Conservation (phyloP, 73 alveolate genomes). For the Uronychia binucleata region DNA sequence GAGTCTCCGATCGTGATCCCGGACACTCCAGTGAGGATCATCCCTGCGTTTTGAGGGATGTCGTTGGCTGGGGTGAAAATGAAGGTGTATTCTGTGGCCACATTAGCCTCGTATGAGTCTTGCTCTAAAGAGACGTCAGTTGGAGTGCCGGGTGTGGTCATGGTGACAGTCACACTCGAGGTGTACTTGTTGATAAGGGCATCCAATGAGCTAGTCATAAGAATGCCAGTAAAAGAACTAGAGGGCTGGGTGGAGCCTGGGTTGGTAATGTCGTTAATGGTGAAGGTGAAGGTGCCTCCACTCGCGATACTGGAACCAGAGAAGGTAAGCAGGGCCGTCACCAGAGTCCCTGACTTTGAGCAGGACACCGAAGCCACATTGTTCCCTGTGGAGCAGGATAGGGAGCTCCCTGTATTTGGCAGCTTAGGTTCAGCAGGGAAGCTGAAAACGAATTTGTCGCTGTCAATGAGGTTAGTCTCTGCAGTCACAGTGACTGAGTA, state of each 20-base stretch:
- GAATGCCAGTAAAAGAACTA: conserved; percentile 21
- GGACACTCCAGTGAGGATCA: neutral
- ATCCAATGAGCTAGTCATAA: neutral
- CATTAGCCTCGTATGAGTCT: neutral
- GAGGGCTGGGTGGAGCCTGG: conserved; percentile 34
- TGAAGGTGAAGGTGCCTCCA: conserved; percentile 10
- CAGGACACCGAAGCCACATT: conserved; percentile 6
- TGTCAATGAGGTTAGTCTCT: conserved; percentile 11
- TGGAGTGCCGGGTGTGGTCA: conserved; percentile 6
- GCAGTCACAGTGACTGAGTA: conserved; percentile 19
- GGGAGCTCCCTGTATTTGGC: conserved; percentile 24
- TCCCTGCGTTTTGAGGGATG: conserved; percentile 11
- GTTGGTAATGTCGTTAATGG: conserved; percentile 11
- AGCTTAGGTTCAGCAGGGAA: conserved; percentile 30
- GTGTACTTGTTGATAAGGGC: neutral
- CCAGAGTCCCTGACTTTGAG: neutral
- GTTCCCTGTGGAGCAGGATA: neutral
- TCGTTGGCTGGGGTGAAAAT: conserved; percentile 6
- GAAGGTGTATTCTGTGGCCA: conserved; percentile 6
- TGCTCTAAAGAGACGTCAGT: conserved; percentile 6
- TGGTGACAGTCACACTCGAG: neutral
- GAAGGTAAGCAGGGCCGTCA: neutral
- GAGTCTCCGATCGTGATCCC: neutral
- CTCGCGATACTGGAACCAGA: neutral
- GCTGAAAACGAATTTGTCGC: neutral